phyloP scores from a whole-genome alignment of 1,139 yeast genomes.

The Sugiyamaella neomexicana region DNA sequence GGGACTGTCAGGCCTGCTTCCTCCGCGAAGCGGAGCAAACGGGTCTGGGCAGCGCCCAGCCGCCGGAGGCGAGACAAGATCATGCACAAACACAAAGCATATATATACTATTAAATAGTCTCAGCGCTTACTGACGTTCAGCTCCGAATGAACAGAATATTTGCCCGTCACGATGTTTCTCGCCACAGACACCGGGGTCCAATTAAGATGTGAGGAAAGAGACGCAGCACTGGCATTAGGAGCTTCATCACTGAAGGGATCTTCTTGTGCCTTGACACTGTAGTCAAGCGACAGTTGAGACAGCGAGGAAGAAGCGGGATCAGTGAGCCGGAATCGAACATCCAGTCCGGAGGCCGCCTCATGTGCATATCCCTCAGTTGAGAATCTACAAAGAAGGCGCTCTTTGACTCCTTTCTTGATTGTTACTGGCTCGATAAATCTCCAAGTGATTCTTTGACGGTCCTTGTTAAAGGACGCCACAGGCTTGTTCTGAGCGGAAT shows the following conservation, averaged over 20 bases:
- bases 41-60: too few relatives aligned
- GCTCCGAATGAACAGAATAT: constrained; percentile 30
- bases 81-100: too few relatives aligned
- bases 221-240: constrained; percentile 17
- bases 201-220: constrained; percentile 16
- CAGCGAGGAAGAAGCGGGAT: constrained; percentile 1
- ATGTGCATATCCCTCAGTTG: constrained; percentile 38
- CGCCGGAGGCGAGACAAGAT: too few relatives aligned
- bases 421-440: constrained; percentile 52
- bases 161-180: constrained; percentile 27
- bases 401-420: constrained; percentile 70
- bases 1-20: too few relatives aligned
- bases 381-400: constrained; percentile 42
- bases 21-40: too few relatives aligned
- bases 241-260: constrained; percentile 25
- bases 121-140: constrained; percentile 28
- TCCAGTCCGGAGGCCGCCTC: constrained; percentile 39
- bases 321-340: constrained; percentile 30
- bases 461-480: constrained; percentile 87
- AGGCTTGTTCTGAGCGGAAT: constrained; percentile 83
- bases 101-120: too few relatives aligned
- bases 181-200: constrained; percentile 24
- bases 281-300: constrained; percentile 13
- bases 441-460: constrained; percentile 83
- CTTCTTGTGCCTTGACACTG: constrained; percentile 15